Base-by-base conservation (phyloP, 2,329 filamentous ascomycete genomes). In the Neopestalotiopsis sp. region DNA sequence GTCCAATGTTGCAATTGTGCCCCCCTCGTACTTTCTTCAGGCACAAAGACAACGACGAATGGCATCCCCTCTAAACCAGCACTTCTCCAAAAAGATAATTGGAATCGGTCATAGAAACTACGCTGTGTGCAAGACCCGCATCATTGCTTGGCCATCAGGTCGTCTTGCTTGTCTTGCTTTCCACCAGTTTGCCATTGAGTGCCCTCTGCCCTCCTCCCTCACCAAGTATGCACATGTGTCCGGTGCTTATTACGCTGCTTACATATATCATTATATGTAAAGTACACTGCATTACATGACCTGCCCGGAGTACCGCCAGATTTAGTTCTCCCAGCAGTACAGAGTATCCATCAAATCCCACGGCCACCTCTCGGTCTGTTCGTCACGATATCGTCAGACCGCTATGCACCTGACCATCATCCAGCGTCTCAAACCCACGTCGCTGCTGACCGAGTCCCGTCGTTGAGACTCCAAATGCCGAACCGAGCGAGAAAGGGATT, bases 261-360 rank as follows among this genome's bases (percentile, higher is more conserved):
- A 52, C 45, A n/a, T 52, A n/a, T 49, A 5, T n/a, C 14, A 13
- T 52, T 17, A 9, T 52, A 20, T 20, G 20, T n/a, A 52, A 52
- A 52, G 45, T 52, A 52, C 45, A 52, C n/a, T 52, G n/a, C 45
- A 52, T 52, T 52, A 52, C 45, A 52, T 52, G 7, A n/a, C 45
- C 45, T 52, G 17, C 45, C 24, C 45, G 45, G 20, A 52, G 45
- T 52, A 52, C 7, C 45, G 45, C 45, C 45, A 52, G 45, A 38
- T 38, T 38, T 7, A 38, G 6, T 38, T 38, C 10, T 38, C 10
- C 34, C 34, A 38, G 34, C 34, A 38, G 14, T 17, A 28, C 24
- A 28, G 24, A n/a, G 45, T 17, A n/a, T n/a, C 45, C 45, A 52
- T 52, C 45, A 52, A 52, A 52, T 52, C 45, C 45, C 45, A 52